Conservation (phyloP, 164 flowering plant species). For the Hamamelis virginiana region DNA sequence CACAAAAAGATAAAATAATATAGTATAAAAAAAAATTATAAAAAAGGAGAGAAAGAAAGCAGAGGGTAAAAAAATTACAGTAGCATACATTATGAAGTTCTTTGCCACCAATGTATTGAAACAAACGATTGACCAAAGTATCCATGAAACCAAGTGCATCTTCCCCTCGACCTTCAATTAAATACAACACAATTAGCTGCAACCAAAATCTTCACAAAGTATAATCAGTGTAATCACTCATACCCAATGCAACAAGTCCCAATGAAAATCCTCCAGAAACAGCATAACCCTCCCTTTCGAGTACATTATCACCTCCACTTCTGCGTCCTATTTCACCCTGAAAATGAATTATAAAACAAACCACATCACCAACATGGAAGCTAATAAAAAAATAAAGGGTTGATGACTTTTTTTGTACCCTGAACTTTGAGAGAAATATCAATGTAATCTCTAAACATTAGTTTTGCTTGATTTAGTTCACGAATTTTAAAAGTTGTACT, state of each 20-base stretch:
- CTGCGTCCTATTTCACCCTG: constrained; percentile 93
- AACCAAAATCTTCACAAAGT: not conserved
- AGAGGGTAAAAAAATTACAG: not conserved
- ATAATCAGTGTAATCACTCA: constrained; percentile 4
- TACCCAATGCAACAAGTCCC: constrained; percentile 93
- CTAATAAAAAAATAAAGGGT: too few relatives aligned
- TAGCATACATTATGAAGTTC: constrained; percentile 51
- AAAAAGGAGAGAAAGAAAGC: not conserved
- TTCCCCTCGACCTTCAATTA: constrained; percentile 74
- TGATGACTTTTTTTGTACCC: too few relatives aligned
- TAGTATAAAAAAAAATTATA: too few relatives aligned
- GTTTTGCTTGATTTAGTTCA: too few relatives aligned
- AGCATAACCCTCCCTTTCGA: constrained; percentile 98
- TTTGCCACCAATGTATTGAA: constrained; percentile 78
- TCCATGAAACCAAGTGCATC: constrained; percentile 74
- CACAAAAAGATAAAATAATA: too few relatives aligned
- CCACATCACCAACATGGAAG: constrained; percentile 1
- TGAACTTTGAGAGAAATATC: too few relatives aligned
- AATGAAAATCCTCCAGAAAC: constrained; percentile 94
- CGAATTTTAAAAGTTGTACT: too few relatives aligned
- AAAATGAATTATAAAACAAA: constrained; percentile 9
- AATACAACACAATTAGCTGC: constrained; percentile 18
- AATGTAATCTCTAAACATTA: too few relatives aligned
- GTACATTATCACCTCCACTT: constrained; percentile 97
- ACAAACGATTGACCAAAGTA: constrained; percentile 66